Conservation (phyloP, 495 filamentous ascomycete species). For the Xylaria palmicola region DNA sequence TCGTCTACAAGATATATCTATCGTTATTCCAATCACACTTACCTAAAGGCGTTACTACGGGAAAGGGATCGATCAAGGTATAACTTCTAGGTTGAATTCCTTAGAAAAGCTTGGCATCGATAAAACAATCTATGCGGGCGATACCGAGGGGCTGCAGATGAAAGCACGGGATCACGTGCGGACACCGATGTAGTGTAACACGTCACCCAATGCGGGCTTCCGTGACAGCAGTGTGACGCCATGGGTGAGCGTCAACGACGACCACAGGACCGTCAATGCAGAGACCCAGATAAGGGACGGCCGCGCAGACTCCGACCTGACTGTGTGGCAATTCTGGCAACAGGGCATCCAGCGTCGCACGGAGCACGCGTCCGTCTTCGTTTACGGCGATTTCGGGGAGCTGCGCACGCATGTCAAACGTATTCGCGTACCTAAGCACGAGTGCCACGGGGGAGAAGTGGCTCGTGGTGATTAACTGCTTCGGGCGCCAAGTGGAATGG, state of each 20-base stretch:
- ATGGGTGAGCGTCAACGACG: constrained; percentile 54
- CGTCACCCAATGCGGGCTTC: constrained; percentile 52
- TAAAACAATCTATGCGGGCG: constrained; percentile 19
- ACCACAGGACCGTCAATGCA: constrained; percentile 45
- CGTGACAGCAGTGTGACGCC: constrained; percentile 31
- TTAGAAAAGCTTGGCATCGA: too few relatives aligned
- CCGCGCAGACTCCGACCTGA: constrained; percentile 27
- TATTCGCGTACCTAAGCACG: constrained; percentile 30
- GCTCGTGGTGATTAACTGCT: constrained; percentile 29
- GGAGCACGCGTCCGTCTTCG: constrained; percentile 53
- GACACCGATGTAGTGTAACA: constrained; percentile 62
- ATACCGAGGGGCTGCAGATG: constrained; percentile 26
- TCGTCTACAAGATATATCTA: too few relatives aligned
- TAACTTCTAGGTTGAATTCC: too few relatives aligned
- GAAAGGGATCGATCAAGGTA: too few relatives aligned
- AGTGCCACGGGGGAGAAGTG: constrained; percentile 23
- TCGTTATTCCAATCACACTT: too few relatives aligned
- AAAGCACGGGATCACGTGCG: constrained; percentile 60
- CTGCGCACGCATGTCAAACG: constrained; percentile 19
- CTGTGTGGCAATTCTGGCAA: constrained; percentile 50
- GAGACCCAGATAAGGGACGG: constrained; percentile 32
- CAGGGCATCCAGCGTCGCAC: constrained; percentile 44
- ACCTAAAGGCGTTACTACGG: too few relatives aligned
- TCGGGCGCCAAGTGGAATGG: constrained; percentile 23
- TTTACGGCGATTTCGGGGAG: constrained; percentile 58